Conservation (phyloP, 129 eudicot genomes). For the Ambrosia trifida region DNA sequence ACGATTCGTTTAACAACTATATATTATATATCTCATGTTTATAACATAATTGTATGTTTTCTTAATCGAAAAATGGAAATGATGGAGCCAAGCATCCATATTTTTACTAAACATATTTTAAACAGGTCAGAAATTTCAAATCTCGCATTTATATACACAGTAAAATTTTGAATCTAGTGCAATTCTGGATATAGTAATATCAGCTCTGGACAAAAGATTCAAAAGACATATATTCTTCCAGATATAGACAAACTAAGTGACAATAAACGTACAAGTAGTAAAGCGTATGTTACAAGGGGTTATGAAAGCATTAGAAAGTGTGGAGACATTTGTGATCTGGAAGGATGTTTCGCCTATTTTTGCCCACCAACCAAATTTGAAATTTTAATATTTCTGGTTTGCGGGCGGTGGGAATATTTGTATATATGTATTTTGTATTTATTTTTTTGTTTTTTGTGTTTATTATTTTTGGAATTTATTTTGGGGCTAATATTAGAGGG, state of each 20-base stretch:
- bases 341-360: constrained; percentile 31
- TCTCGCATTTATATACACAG: not conserved
- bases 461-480: constrained; percentile 3
- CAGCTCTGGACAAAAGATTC: not conserved
- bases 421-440: not conserved
- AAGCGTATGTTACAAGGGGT: not conserved
- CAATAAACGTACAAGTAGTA: not conserved
- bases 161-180: not conserved
- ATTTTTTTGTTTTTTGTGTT: not conserved
- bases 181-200: not conserved
- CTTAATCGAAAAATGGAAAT: too few relatives aligned
- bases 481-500: not conserved
- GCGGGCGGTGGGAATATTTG: constrained; percentile 22
- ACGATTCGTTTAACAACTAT: too few relatives aligned
- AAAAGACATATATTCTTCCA: not conserved
- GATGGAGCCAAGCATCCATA: too few relatives aligned
- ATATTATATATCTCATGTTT: too few relatives aligned
- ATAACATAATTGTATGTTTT: too few relatives aligned
- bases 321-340: constrained; percentile 4
- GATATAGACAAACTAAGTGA: not conserved
- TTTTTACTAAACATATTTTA: too few relatives aligned
- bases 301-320: not conserved
- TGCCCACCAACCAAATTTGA: constrained; percentile 52
- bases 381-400: constrained; percentile 37
- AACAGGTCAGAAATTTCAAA: too few relatives aligned